Percentiles rank a stretch among this genome's conserved stretches.
These are phyloP conservation scores for Chenopodium album DNA, from an alignment of 148 eudicot genomes.

Conservation along the genomic window DNA sequence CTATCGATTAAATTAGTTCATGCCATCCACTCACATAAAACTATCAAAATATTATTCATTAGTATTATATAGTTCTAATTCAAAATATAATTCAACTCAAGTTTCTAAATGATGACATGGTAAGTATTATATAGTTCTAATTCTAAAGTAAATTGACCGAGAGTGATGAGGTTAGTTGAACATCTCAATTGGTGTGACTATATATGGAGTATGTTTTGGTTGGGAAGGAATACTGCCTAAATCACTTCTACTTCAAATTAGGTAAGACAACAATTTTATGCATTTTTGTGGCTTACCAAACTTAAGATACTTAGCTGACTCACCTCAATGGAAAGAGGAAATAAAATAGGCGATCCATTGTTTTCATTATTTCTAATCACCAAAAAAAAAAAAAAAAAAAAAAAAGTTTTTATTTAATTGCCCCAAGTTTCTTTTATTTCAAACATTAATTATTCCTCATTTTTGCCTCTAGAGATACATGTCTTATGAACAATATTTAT, in stretches of 20 bases:
- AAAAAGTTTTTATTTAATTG: too few species aligned
- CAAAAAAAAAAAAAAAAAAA: too few species aligned
- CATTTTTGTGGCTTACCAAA: conserved; percentile 13
- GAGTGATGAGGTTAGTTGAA: neutral
- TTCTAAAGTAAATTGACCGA: neutral
- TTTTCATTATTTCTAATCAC: neutral
- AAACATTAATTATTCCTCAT: too few species aligned
- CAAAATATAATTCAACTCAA: too few species aligned
- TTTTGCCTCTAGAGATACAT: too few species aligned
- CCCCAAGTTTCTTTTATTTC: too few species aligned
- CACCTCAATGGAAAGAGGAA: neutral
- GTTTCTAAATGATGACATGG: neutral
- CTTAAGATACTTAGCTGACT: neutral
- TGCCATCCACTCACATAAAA: too few species aligned
- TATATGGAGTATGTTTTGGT: neutral
- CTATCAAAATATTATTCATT: too few species aligned
- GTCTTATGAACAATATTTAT: too few species aligned
- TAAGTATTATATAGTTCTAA: neutral
- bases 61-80: too few species aligned
- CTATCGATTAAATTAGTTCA: too few species aligned
- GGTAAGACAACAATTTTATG: neutral
- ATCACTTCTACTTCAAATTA: neutral
- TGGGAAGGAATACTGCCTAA: neutral
- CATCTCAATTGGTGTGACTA: conserved; percentile 18
- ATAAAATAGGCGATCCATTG: neutral